Evolutionary conservation across 2,329 filamentous ascomycete genomes (phyloP), one percentile per base, ranked within the genome.

Genomic region (Trichoderma sp.): DNA sequence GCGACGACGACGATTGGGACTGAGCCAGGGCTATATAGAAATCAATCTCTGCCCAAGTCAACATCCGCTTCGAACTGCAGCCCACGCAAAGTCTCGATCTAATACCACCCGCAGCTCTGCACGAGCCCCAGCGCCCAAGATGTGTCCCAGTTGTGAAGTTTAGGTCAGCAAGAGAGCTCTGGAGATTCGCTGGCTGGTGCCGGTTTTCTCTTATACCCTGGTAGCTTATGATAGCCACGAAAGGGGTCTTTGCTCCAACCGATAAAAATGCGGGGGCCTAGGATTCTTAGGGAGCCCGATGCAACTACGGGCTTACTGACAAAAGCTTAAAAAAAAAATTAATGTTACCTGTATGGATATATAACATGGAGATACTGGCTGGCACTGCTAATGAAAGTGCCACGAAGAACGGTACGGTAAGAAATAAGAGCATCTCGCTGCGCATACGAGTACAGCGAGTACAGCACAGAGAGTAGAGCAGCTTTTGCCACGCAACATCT

Each of bases 1-100:
- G 82, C 56, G 83, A 85, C 71, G 84, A 88, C 43, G 88, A 90
- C 30, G 88, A 90, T 28, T 91, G 89, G 87, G 88, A 91, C 76
- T 91, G 83, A 85, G 71, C 4, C n/a, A 39, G 18, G 21, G 47
- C 26, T 64, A 57, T 73, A 32, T 67, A 72, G 56, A 51, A 47
- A 32, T 47, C 28, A 43, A 21, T n/a, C 61, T 43, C n/a, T 18
- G 47, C 26, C 47, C 61, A 53, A 18, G 63, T 43, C 56, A 32
- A 32, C 47, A 12, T 34, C 28, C 15, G n/a, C 21, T 28, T 15
- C 36, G 14, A 43, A 26, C 3, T 43, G 15, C 56, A 30, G 28
- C 26, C 34, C 28, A 26, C 26, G 47, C 47, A 53, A 24, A 28
- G 18, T 21, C 28, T 30, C 39, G 12, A 32, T 15, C 24, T 7